phyloP scores from a whole-genome alignment of 805 yeast genomes.

The Nakazawaea populi region DNA sequence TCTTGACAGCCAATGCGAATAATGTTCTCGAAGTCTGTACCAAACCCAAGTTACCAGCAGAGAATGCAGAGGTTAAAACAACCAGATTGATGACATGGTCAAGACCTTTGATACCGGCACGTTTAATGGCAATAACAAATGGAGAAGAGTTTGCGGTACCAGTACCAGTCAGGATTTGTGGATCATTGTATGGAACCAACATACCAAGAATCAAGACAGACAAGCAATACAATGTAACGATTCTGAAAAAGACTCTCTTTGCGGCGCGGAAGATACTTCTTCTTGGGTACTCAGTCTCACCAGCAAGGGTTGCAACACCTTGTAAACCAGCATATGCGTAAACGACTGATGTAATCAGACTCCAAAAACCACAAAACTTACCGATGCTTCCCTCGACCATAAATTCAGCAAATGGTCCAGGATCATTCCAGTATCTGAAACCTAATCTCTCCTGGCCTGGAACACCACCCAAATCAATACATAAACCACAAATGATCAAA shows the following conservation, averaged over 20 bases:
- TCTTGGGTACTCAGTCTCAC: slow-evolving; percentile 30
- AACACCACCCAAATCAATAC: slow-evolving; percentile 86
- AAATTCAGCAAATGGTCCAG: slow-evolving; percentile 49
- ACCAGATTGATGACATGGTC: slow-evolving; percentile 33
- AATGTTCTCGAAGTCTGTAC: slow-evolving; percentile 71
- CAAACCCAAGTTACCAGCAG: slow-evolving; percentile 75
- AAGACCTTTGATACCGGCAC: slow-evolving; percentile 28
- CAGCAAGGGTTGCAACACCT: slow-evolving; percentile 20
- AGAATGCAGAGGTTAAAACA: slow-evolving; percentile 33
- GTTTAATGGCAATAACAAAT: slow-evolving; percentile 32
- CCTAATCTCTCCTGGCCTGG: slow-evolving; percentile 63
- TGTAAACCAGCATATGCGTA: slow-evolving; percentile 32
- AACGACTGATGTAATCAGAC: slow-evolving; percentile 32
- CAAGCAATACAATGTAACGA: slow-evolving; percentile 23
- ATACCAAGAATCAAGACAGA: slow-evolving; percentile 28
- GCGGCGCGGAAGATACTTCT: slow-evolving; percentile 25
- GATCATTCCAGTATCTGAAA: slow-evolving; percentile 46
- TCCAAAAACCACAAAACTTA: slow-evolving; percentile 36
- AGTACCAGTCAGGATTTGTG: slow-evolving; percentile 17
- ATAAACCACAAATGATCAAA: slow-evolving; percentile 64
- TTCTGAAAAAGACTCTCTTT: slow-evolving; percentile 25
- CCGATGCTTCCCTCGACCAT: slow-evolving; percentile 31
- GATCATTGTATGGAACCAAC: slow-evolving; percentile 27
- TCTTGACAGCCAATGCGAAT: slow-evolving; percentile 66
- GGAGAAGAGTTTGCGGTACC: slow-evolving; percentile 28